A percentile compares a stretch with the other conserved stretches of the same genome.
phyloP scores from a whole-genome alignment of 1,284 basidiomycete genomes.

The Gymnopus androsaceus region DNA sequence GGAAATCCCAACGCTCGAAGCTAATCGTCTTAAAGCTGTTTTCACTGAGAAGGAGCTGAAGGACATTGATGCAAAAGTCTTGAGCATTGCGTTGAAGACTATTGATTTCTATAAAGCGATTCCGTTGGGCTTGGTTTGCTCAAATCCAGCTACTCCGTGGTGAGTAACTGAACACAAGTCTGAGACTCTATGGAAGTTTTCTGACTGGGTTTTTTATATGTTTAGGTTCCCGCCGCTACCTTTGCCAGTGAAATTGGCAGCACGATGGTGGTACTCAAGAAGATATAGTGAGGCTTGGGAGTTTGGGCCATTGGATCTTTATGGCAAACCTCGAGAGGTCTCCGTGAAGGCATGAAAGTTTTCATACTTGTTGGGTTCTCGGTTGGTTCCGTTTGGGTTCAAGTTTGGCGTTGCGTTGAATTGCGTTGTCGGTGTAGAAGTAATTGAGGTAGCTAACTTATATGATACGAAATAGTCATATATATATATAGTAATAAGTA shows the following conservation, averaged over 20 bases:
- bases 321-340: too few species aligned
- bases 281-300: conserved; percentile 25
- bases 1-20: conserved; percentile 24
- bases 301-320: conserved; percentile 26
- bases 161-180: neutral
- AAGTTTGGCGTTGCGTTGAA: too few species aligned
- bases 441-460: too few species aligned
- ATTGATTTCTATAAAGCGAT: conserved; percentile 24
- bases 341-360: too few species aligned
- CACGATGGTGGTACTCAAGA: conserved; percentile 26
- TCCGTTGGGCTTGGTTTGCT: conserved; percentile 22
- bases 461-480: too few species aligned
- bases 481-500: too few species aligned
- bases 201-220: neutral
- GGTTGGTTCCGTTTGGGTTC: too few species aligned
- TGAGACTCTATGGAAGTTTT: neutral
- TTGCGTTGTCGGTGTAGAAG: too few species aligned
- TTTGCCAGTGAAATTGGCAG: conserved; percentile 22
- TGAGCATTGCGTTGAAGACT: conserved; percentile 16
- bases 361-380: too few species aligned
- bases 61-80: conserved; percentile 22
- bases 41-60: conserved; percentile 28
- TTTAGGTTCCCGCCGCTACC: conserved; percentile 24
- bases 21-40: conserved; percentile 17
- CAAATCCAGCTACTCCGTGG: conserved; percentile 22